Conservation (phyloP, 2,329 filamentous ascomycete genomes). For the Neophaeococcomyces aloes region DNA sequence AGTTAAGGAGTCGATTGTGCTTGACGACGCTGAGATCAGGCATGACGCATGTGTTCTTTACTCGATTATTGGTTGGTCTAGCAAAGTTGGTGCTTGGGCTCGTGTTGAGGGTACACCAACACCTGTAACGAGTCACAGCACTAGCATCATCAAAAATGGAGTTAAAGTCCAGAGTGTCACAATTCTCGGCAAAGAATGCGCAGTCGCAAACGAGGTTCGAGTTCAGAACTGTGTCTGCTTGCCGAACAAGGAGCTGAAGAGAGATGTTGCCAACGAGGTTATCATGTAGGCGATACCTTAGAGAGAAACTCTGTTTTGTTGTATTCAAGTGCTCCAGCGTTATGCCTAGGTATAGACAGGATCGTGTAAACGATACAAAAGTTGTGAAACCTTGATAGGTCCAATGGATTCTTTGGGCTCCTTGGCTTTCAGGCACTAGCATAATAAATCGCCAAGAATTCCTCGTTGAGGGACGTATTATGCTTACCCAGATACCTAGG, state of each 20-base stretch:
- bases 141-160: conserved; percentile 92
- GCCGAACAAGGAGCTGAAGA: conserved; percentile 96
- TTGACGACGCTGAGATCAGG: conserved; percentile 91
- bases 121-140: conserved; percentile 75
- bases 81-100: conserved; percentile 93
- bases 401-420: too few relatives aligned
- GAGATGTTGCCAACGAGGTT: conserved; percentile 62
- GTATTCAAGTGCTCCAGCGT: background rate
- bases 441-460: too few relatives aligned
- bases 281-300: conserved; percentile 58
- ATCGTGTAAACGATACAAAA: too few relatives aligned
- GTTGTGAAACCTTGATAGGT: too few relatives aligned
- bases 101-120: conserved; percentile 92
- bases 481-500: too few relatives aligned
- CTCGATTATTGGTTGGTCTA: conserved; percentile 94
- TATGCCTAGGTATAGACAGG: too few relatives aligned
- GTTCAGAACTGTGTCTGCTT: conserved; percentile 97
- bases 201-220: conserved; percentile 82
- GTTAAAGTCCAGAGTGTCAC: conserved; percentile 98
- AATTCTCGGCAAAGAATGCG: conserved; percentile 92
- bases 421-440: too few relatives aligned
- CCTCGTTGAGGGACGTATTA: too few relatives aligned
- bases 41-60: conserved; percentile 94
- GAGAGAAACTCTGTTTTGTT: background rate
- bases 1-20: conserved; percentile 89